Conservation (phyloP, 2,329 filamentous ascomycete species). For the Fusarium sororula region DNA sequence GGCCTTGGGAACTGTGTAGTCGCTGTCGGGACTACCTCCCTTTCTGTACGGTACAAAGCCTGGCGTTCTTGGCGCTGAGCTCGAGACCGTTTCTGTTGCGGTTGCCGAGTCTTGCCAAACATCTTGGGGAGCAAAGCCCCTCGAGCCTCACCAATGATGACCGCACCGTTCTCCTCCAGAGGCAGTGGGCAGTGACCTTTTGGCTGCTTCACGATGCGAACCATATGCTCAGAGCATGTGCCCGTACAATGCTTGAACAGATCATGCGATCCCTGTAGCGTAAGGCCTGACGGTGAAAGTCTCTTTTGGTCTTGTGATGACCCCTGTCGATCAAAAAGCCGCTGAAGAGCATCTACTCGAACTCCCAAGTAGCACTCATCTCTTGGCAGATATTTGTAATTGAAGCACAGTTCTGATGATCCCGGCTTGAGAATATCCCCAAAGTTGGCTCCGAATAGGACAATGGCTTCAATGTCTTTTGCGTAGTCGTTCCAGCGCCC, state of each 20-base stretch:
- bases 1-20: no score
- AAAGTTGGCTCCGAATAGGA: not conserved
- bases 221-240: not conserved
- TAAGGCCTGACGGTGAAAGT: not conserved
- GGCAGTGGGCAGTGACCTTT: not conserved
- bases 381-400: not conserved
- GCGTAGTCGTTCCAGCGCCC: not conserved
- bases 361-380: not conserved
- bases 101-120: not conserved
- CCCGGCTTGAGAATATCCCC: not conserved
- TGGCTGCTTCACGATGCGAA: not conserved
- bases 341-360: not conserved
- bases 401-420: rapidly evolving
- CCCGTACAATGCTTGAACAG: not conserved
- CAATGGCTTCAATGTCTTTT: not conserved
- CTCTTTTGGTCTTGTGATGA: not conserved
- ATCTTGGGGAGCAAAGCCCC: not conserved
- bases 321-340: not conserved
- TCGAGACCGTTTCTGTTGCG: not conserved
- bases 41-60: not conserved
- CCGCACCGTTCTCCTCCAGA: not conserved
- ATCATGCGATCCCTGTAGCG: not conserved
- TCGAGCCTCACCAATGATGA: not conserved
- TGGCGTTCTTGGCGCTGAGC: not conserved
- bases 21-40: no score